Conservation (phyloP, 371 early-diverging fungal genomes). For the Saksenaea vasiformis region DNA sequence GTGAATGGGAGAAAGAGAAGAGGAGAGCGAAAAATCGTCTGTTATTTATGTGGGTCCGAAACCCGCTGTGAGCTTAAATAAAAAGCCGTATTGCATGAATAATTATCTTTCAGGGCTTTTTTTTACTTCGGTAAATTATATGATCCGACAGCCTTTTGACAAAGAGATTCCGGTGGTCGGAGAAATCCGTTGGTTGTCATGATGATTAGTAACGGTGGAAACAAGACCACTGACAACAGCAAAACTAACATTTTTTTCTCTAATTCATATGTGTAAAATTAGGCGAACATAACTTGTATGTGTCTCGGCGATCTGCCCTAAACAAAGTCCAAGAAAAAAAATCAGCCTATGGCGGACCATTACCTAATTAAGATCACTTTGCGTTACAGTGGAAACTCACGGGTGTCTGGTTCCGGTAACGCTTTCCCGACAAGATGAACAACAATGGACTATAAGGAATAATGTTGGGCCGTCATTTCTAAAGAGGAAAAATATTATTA, state of each 20-base stretch:
- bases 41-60: background rate
- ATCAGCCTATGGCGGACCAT: slow-evolving; percentile 4
- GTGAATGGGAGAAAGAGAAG: slow-evolving; percentile 5
- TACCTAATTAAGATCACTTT: background rate
- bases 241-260: background rate
- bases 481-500: background rate
- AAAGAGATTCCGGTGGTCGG: background rate
- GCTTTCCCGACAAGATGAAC: background rate
- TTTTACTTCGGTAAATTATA: slow-evolving; percentile 1
- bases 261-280: background rate
- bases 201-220: too few species aligned
- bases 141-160: background rate
- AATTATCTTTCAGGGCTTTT: background rate
- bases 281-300: background rate
- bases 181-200: background rate
- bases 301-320: background rate
- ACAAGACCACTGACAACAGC: background rate
- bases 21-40: background rate
- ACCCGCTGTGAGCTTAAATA: slow-evolving; percentile 1
- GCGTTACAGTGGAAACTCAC: background rate
- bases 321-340: background rate
- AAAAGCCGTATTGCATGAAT: slow-evolving; percentile 6
- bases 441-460: background rate
- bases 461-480: background rate
- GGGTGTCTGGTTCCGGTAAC: background rate